A percentile compares a stretch with the other conserved stretches of the same genome.
Conservation (phyloP, 2,329 filamentous ascomycete species). For the Fusarium sarcochroum region DNA sequence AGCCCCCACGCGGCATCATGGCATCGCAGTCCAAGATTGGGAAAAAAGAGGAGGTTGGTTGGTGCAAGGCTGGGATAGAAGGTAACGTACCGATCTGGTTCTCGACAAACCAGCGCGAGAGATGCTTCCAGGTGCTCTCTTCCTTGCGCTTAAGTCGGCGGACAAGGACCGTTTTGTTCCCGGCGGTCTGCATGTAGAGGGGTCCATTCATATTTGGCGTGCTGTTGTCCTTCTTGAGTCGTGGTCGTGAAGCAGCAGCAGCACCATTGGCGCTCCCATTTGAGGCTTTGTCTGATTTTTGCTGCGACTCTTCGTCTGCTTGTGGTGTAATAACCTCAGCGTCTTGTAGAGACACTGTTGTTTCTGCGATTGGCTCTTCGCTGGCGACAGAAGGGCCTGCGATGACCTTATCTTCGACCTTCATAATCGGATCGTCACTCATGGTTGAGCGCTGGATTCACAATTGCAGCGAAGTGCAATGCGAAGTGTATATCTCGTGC, state of each 20-base stretch:
- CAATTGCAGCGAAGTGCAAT: neutral
- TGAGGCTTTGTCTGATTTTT: constrained; percentile 6
- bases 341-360: constrained; percentile 24
- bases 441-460: constrained; percentile 39
- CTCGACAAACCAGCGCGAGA: constrained; percentile 79
- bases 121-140: constrained; percentile 71
- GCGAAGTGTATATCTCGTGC: constrained; percentile 13
- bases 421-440: constrained; percentile 48
- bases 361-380: constrained; percentile 32
- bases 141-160: constrained; percentile 73
- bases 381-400: constrained; percentile 23
- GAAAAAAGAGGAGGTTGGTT: constrained; percentile 21
- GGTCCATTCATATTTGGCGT: constrained; percentile 66
- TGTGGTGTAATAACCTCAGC: constrained; percentile 18
- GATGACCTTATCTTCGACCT: constrained; percentile 46
- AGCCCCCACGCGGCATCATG: constrained; percentile 20
- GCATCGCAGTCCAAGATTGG: constrained; percentile 12
- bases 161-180: constrained; percentile 67
- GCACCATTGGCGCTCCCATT: constrained; percentile 32
- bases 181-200: constrained; percentile 69
- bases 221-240: constrained; percentile 53
- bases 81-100: constrained; percentile 81
- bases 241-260: constrained; percentile 44
- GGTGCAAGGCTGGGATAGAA: constrained; percentile 1
- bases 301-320: constrained; percentile 13